phyloP scores from a whole-genome alignment of 1,284 basidiomycete species.

The Schizophyllum amplum region DNA sequence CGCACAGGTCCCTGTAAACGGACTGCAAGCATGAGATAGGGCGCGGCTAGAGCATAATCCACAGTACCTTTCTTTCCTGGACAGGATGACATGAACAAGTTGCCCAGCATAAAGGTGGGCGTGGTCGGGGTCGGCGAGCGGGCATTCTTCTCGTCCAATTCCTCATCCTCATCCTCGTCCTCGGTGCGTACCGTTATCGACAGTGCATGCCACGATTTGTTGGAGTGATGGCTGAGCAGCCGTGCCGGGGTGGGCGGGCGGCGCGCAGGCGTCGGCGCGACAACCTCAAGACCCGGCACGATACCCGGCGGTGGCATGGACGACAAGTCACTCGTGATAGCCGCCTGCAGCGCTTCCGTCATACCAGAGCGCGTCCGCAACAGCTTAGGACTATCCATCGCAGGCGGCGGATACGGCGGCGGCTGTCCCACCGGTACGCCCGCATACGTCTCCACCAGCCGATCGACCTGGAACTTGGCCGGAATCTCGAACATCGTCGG shows the following conservation, averaged over 20 bases:
- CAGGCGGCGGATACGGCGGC: slow-evolving; percentile 14
- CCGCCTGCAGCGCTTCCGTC: slow-evolving; percentile 35
- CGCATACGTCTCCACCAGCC: slow-evolving; percentile 17
- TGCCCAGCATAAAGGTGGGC: slow-evolving; percentile 53
- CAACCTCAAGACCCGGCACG: not conserved
- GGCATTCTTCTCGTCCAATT: not conserved
- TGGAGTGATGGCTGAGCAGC: not conserved
- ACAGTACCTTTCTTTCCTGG: slow-evolving; percentile 85
- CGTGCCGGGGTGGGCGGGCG: not conserved
- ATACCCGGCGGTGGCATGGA: slow-evolving; percentile 20
- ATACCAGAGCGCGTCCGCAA: slow-evolving; percentile 26
- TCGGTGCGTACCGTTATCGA: not conserved
- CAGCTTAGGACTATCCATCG: slow-evolving; percentile 17
- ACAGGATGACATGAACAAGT: slow-evolving; percentile 85
- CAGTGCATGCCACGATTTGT: not conserved
- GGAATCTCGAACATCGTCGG: slow-evolving; percentile 44
- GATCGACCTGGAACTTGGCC: slow-evolving; percentile 32
- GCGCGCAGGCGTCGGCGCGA: not conserved
- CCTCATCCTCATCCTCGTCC: not conserved
- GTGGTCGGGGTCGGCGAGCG: not conserved
- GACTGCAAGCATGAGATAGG: slow-evolving; percentile 34
- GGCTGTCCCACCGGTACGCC: slow-evolving; percentile 5
- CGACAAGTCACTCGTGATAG: slow-evolving; percentile 24
- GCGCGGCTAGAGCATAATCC: not conserved
- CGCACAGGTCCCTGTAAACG: slow-evolving; percentile 76